Evolutionary conservation across 2,329 filamentous ascomycete species (phyloP), one percentile per base, ranked within the genome.

Genomic region (Erysiphe pulchra): DNA sequence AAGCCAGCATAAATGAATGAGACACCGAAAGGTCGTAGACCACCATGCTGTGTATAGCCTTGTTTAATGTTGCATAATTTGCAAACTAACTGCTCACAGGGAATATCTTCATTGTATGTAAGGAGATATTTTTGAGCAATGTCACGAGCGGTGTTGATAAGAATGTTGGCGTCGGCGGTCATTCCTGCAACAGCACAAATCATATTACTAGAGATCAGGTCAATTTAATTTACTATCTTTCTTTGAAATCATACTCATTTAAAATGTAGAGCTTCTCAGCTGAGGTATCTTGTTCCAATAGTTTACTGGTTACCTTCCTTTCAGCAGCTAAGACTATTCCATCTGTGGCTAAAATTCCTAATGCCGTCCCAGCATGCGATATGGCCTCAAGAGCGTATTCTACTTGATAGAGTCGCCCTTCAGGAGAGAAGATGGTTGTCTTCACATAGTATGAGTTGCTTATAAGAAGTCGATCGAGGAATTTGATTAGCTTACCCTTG

Each of bases 401-500:
- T 57, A 98, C 90, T 66, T 98, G 90, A 65, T 98, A 98, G 50
- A 98, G 75, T 60, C 90, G 86, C 52, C 90, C 90, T 68, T 98
- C 90, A 49, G 90, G 90, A 50, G 90, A 98, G 77, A 98, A 98
- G 73, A 98, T 98, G 62, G 90, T 98, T 57, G 90, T 98, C 86
- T 93, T 41, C 4, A 18, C 31, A 44, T 32, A 31, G 43, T 47
- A 47, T 59, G 48, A 59, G 55, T 48, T 56, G 11, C n/a, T n/a
- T 34, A 8, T 34, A 34, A 34, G 33, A 34, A 16, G 4, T 28
- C 24, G 24, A 28, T 28, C 33, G 12, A 34, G 33, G n/a, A 34
- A 34, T 34, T 34, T 13, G 7, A 34, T 34, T 8, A 62, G 66
- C 78, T 63, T 71, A 93, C 86, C 69, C 86, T 76, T 59, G 86